Percentiles rank a stretch among this genome's conserved stretches.
These are phyloP conservation scores for Corylus americana DNA, from an alignment of 306 rosid species.

Conservation along the genomic window DNA sequence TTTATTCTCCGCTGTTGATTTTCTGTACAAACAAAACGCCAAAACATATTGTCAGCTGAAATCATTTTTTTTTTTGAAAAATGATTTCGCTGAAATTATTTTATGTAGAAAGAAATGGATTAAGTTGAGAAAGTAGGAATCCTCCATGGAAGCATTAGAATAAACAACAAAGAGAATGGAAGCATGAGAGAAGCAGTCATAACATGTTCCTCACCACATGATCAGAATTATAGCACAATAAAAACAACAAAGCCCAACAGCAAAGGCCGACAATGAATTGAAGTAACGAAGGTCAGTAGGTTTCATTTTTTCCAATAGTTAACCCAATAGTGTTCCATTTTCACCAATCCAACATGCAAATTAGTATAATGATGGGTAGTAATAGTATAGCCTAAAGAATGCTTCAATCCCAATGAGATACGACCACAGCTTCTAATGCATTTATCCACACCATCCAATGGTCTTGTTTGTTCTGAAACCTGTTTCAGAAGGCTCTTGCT, in stretches of 20 bases:
- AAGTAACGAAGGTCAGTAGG: neutral
- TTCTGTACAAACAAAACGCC: too few species aligned
- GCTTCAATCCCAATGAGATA: conserved; percentile 11
- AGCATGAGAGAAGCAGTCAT: neutral
- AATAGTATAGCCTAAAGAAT: conserved; percentile 15
- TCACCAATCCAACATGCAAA: neutral
- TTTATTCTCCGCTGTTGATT: too few species aligned
- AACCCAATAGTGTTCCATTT: neutral
- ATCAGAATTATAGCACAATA: neutral
- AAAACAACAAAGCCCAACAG: neutral
- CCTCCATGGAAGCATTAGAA: neutral
- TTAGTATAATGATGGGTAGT: conserved; percentile 9
- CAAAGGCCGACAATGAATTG: neutral
- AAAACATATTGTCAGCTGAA: too few species aligned
- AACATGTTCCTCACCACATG: neutral
- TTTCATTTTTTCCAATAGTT: neutral
- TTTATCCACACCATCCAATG: conserved; percentile 86
- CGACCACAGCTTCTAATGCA: conserved; percentile 8
- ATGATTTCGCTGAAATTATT: too few species aligned
- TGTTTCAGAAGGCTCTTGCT: conserved; percentile 49
- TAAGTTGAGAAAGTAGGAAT: neutral
- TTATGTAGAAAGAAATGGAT: too few species aligned
- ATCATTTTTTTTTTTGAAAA: too few species aligned
- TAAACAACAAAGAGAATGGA: too few species aligned
- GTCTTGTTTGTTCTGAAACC: conserved; percentile 87